A percentile compares a stretch with the other conserved stretches of the same genome.
Evolutionary conservation across 139 green algal genomes (phyloP).

Genomic region (Tetraselmis chui): DNA sequence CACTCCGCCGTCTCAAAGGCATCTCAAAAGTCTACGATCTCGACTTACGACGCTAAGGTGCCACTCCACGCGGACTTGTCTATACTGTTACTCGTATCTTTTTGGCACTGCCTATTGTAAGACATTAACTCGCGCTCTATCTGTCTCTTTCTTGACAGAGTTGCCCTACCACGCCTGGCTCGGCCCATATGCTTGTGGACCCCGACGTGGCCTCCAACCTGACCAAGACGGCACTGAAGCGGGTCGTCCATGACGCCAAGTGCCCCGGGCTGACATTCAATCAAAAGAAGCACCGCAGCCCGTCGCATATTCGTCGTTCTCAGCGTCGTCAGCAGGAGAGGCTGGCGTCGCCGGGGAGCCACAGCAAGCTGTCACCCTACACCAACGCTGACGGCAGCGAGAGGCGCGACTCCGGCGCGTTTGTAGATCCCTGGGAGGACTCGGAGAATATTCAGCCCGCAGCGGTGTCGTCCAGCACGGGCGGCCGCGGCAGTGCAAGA

Average conservation of each 20-base stretch:
- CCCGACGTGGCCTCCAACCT: neutral
- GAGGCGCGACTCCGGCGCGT: neutral
- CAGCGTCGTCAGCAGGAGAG: neutral
- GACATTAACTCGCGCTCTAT: too few relatives aligned
- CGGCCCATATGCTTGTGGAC: neutral
- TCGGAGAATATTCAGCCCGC: neutral
- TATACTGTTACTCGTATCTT: too few relatives aligned
- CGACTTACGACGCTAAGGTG: neutral
- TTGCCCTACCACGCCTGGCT: neutral
- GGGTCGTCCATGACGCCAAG: neutral
- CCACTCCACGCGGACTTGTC: too few relatives aligned
- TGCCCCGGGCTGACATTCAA: neutral
- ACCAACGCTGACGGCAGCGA: neutral
- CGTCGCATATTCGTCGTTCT: neutral
- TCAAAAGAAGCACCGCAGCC: neutral
- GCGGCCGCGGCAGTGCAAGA: neutral
- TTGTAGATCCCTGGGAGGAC: neutral
- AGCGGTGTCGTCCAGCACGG: neutral
- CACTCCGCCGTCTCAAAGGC: neutral
- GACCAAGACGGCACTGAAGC: neutral
- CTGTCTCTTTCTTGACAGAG: neutral
- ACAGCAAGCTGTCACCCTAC: neutral
- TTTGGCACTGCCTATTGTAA: too few relatives aligned
- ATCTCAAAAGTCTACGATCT: neutral
- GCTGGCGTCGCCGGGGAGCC: neutral